Conservation (phyloP, 805 yeast species). For the Candida hungchunana region DNA sequence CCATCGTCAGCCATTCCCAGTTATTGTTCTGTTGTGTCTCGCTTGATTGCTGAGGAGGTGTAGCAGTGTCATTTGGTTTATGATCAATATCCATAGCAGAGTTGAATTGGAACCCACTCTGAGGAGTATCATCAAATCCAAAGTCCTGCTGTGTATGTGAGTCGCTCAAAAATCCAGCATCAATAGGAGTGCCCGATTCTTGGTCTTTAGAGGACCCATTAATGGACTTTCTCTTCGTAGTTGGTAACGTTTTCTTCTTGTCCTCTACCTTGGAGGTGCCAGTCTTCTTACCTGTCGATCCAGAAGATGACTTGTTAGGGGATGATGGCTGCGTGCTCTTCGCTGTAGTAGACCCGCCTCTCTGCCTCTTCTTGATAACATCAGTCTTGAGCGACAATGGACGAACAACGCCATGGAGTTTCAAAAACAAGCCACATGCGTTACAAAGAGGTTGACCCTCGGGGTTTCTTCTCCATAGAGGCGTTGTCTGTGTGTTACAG, state of each 20-base stretch:
- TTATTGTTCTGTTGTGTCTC: no score
- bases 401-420: slow-evolving; percentile 91
- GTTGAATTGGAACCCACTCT: slow-evolving; percentile 14
- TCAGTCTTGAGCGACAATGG: slow-evolving; percentile 90
- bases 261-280: slow-evolving; percentile 3
- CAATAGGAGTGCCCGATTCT: not conserved
- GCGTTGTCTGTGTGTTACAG: slow-evolving; percentile 90
- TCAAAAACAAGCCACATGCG: slow-evolving; percentile 92
- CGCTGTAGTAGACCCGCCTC: slow-evolving; percentile 37
- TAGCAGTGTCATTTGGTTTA: slow-evolving; percentile 2
- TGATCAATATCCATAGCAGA: slow-evolving; percentile 12
- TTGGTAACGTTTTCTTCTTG: slow-evolving; percentile 12
- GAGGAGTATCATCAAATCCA: slow-evolving; percentile 9
- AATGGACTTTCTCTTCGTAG: slow-evolving; percentile 6
- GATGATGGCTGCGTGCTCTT: slow-evolving; percentile 19
- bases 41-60: slow-evolving; percentile 1
- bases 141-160: slow-evolving; percentile 4
- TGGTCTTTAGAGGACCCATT: not conserved
- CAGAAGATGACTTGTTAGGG: slow-evolving; percentile 11
- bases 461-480: slow-evolving; percentile 91
- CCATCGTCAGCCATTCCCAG: slow-evolving; percentile 29
- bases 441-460: slow-evolving; percentile 92
- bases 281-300: not conserved
- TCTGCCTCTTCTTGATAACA: slow-evolving; percentile 86
- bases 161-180: slow-evolving; percentile 3